phyloP scores from a whole-genome alignment of 2,329 filamentous ascomycete genomes.

The Fusarium duplospermum region DNA sequence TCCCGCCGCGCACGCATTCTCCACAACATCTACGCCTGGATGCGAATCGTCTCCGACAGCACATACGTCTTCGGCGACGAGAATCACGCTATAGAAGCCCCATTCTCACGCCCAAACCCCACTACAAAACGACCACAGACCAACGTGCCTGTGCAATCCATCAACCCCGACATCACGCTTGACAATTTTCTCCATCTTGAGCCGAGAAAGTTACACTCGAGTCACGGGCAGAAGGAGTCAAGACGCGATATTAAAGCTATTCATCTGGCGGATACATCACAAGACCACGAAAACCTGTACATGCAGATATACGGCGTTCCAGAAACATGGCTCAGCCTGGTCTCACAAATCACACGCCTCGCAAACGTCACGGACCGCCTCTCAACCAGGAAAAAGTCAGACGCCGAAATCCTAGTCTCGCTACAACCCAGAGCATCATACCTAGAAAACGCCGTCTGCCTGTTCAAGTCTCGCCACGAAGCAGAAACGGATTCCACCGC shows the following conservation, averaged over 20 bases:
- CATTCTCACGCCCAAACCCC: neutral
- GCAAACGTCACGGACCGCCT: conserved; percentile 36
- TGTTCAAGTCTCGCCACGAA: conserved; percentile 30
- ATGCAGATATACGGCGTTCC: conserved; percentile 41
- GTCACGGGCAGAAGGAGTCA: conserved; percentile 10
- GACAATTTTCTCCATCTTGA: conserved; percentile 38
- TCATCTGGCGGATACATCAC: conserved; percentile 24
- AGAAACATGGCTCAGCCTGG: conserved; percentile 39
- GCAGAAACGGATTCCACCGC: neutral
- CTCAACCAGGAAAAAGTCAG: conserved; percentile 2
- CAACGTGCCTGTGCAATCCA: conserved; percentile 7
- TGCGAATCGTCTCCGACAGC: conserved; percentile 40
- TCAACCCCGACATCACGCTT: conserved; percentile 30
- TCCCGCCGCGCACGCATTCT: conserved; percentile 34
- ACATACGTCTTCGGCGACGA: conserved; percentile 32
- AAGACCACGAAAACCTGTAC: conserved; percentile 39
- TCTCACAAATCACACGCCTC: conserved; percentile 34
- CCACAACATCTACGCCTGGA: conserved; percentile 41
- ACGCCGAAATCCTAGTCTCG: conserved; percentile 25
- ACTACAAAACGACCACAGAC: neutral
- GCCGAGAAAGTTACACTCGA: conserved; percentile 23
- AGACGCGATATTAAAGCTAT: conserved; percentile 34
- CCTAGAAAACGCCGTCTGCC: conserved; percentile 36
- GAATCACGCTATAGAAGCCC: conserved; percentile 22
- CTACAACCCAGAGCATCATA: conserved; percentile 29